Conservation (phyloP, 2,329 filamentous ascomycete species). For the Graphiopsis chlorocephala region DNA sequence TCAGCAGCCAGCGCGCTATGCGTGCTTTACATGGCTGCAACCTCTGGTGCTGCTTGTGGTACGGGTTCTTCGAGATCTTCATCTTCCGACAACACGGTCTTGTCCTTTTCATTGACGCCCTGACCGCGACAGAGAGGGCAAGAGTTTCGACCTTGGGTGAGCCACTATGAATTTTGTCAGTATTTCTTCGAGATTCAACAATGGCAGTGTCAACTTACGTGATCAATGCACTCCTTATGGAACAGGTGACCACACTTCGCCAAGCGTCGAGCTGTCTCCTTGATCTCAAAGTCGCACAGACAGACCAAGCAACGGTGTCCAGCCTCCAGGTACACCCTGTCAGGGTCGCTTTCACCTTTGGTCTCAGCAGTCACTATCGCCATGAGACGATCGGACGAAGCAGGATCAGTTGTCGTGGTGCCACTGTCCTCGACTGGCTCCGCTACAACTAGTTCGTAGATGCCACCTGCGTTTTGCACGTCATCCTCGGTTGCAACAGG, state of each 20-base stretch:
- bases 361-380: constrained; percentile 29
- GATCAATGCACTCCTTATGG: constrained; percentile 67
- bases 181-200: not conserved
- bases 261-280: constrained; percentile 60
- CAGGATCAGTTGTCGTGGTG: constrained; percentile 25
- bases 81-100: constrained; percentile 16
- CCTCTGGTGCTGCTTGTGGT: constrained; percentile 4
- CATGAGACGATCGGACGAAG: constrained; percentile 27
- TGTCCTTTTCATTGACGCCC: constrained; percentile 53
- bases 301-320: constrained; percentile 63
- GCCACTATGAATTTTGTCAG: constrained; percentile 50
- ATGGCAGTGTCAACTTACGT: constrained; percentile 47
- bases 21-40: not conserved
- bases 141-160: constrained; percentile 65
- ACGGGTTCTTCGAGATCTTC: not conserved
- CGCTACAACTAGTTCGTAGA: constrained; percentile 49
- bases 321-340: constrained; percentile 31
- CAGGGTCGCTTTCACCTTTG: constrained; percentile 27
- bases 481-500: constrained; percentile 66
- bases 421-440: constrained; percentile 24
- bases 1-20: not conserved
- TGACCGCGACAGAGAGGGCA: constrained; percentile 61
- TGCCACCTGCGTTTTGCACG: constrained; percentile 59
- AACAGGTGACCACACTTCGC: constrained; percentile 65
- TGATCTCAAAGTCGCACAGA: constrained; percentile 62